Evolutionary conservation across 2,329 filamentous ascomycete species (phyloP).

Genomic region (Penicillium sp.): DNA sequence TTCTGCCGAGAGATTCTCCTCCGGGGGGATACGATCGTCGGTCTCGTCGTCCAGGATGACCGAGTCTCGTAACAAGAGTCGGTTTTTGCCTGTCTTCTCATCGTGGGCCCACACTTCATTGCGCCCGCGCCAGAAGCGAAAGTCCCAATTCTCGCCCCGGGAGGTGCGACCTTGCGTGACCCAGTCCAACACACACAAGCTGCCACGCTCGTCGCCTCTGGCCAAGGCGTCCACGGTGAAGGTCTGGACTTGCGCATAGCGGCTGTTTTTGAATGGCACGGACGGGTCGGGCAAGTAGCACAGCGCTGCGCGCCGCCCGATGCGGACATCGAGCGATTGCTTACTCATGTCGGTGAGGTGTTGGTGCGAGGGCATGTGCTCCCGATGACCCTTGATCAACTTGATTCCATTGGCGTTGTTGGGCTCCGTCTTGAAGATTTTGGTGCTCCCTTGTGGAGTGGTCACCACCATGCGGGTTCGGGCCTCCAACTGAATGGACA

Average conservation of each 20-base stretch:
- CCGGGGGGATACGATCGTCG: slow-evolving; percentile 9
- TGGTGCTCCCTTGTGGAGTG: slow-evolving; percentile 74
- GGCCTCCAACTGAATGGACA: slow-evolving; percentile 60
- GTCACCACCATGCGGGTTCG: slow-evolving; percentile 59
- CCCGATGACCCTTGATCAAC: slow-evolving; percentile 23
- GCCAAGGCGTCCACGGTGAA: slow-evolving; percentile 56
- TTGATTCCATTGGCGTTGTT: slow-evolving; percentile 13
- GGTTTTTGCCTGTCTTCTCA: slow-evolving; percentile 38
- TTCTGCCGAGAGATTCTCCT: slow-evolving; percentile 26
- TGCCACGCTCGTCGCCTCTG: slow-evolving; percentile 36
- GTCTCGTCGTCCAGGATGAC: slow-evolving; percentile 62
- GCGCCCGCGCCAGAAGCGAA: slow-evolving; percentile 69
- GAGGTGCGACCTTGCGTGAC: slow-evolving; percentile 82
- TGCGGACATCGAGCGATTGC: slow-evolving; percentile 46
- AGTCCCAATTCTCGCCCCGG: slow-evolving; percentile 82
- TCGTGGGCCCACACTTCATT: slow-evolving; percentile 64
- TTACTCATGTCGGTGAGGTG: slow-evolving; percentile 36
- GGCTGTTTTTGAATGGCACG: slow-evolving; percentile 78
- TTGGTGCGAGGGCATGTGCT: slow-evolving; percentile 36
- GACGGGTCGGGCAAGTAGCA: slow-evolving; percentile 81
- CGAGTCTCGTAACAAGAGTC: slow-evolving; percentile 77
- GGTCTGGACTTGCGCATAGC: slow-evolving; percentile 76
- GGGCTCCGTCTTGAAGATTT: slow-evolving; percentile 76
- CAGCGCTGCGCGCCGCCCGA: slow-evolving; percentile 47
- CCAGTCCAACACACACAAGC: slow-evolving; percentile 86